Percentiles rank a stretch among this genome's conserved stretches.
Conservation (phyloP, 352 stramenopile genomes). For the Phytophthora vignae region DNA sequence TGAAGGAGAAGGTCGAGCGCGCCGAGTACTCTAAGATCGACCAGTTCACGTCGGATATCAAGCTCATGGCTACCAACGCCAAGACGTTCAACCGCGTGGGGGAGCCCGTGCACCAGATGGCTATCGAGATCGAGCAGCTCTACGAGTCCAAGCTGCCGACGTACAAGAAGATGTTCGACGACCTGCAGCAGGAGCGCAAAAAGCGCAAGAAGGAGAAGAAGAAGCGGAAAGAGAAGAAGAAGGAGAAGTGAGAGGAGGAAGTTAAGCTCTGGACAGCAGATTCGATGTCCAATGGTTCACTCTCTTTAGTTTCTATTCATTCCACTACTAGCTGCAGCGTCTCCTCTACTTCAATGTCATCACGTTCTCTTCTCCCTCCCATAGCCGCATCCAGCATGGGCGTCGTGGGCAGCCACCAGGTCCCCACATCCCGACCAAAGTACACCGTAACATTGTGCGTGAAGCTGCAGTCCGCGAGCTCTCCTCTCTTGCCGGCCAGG, state of each 20-base stretch:
- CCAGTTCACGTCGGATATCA: conserved; percentile 80
- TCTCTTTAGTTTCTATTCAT: conserved; percentile 31
- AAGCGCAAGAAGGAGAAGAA: conserved; percentile 92
- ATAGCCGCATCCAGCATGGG: conserved; percentile 47
- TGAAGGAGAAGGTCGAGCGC: conserved; percentile 85
- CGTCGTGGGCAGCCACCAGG: conserved; percentile 66
- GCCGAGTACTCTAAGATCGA: conserved; percentile 81
- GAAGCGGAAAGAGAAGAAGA: conserved; percentile 92
- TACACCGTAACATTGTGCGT: conserved; percentile 67
- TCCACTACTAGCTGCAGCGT: conserved; percentile 50
- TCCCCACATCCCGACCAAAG: conserved; percentile 62
- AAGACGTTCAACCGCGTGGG: conserved; percentile 88
- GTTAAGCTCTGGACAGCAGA: conserved; percentile 8
- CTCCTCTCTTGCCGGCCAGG: conserved; percentile 55
- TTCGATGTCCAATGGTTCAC: conserved; percentile 12
- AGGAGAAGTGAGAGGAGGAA: conserved; percentile 78
- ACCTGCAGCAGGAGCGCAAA: conserved; percentile 82
- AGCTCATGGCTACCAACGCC: conserved; percentile 83
- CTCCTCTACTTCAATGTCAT: conserved; percentile 33
- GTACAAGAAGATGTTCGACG: conserved; percentile 80
- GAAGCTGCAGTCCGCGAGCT: conserved; percentile 56
- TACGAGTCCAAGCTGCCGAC: conserved; percentile 73
- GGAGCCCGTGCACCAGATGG: conserved; percentile 87
- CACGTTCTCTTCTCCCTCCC: conserved; percentile 16
- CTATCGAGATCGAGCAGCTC: conserved; percentile 78